Evolutionary conservation across 345 rosid species (phyloP), one percentile per base, ranked within the genome.

Genomic region (Nephelium lappaceum): DNA sequence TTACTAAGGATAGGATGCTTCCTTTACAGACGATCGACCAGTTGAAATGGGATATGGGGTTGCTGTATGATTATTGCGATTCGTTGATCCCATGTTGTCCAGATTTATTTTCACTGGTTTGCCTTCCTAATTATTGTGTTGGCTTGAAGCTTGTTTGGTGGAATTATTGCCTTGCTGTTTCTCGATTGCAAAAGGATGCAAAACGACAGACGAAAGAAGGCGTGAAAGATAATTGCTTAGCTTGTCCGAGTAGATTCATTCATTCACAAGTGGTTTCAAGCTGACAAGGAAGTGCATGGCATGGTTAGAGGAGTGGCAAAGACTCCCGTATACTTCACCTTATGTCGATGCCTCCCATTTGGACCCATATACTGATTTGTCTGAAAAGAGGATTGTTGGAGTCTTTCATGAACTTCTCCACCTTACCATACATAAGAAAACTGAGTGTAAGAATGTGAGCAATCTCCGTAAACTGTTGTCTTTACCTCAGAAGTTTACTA

Each of bases 281-380:
- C 63, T 91, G 81, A 93, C 87, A 87, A 89, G 88, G 76, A 94
- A 91, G 81, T 84, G 95, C 83, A 86, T 84, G 92, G 84, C 77
- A 67, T 94, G 98, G 97, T 87, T 94, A 15, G 84, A 86, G 76
- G 96, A 93, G 79, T 93, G 98, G 97, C 95, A 93, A 83, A 85
- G 73, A 43, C 93, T 93, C 19, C 96, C 93, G 51, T 94, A 89
- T 61, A 94, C 96, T 41, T 93, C 95, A n/a, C 95, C 96, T 38
- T 93, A 91, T 58, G 67, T 49, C 0, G 85, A 91, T 73, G 79
- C 88, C 19, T 90, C 93, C 21, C 89, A 86, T 86, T 86, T 94
- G 85, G 98, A 94, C 86, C 84, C 90, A 45, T 87, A 95, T 8
- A 94, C 96, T 45, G 98, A 93, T 77, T 81, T 88, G 41, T 90